These are phyloP conservation scores for Blastocladiella emersonii DNA, from an alignment of 371 early-diverging fungal species.

Conservation along the genomic window DNA sequence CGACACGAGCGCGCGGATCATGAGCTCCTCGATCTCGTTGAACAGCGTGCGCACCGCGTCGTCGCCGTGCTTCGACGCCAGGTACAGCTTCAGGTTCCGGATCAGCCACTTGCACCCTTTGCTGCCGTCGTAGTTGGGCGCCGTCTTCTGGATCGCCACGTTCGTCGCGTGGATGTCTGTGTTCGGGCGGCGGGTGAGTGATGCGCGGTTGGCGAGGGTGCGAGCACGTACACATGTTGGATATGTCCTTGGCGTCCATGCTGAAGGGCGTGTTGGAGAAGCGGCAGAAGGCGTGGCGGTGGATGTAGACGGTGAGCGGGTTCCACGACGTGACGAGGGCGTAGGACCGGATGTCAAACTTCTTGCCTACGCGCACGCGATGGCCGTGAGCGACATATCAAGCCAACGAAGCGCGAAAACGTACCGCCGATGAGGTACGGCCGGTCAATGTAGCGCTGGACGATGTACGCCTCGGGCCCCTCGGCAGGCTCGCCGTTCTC, in stretches of 20 bases:
- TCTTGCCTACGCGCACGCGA: slow-evolving; percentile 23
- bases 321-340: slow-evolving; percentile 39
- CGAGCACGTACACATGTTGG: slow-evolving; percentile 25
- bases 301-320: slow-evolving; percentile 36
- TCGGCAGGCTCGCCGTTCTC: slow-evolving; percentile 14
- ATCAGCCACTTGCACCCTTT: slow-evolving; percentile 46
- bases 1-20: slow-evolving; percentile 34
- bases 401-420: not conserved
- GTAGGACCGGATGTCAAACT: slow-evolving; percentile 39
- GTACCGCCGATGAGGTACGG: slow-evolving; percentile 39
- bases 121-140: slow-evolving; percentile 32
- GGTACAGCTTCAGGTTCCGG: slow-evolving; percentile 30
- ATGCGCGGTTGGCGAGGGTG: not conserved
- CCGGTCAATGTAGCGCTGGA: slow-evolving; percentile 42
- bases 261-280: slow-evolving; percentile 36
- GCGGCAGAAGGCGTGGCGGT: slow-evolving; percentile 42
- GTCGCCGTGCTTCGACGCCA: slow-evolving; percentile 26
- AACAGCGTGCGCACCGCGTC: slow-evolving; percentile 25
- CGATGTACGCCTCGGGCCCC: slow-evolving; percentile 43
- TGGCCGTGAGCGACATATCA: not conserved
- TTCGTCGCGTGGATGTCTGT: slow-evolving; percentile 43
- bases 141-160: slow-evolving; percentile 41
- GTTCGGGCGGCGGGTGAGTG: not conserved
- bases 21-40: slow-evolving; percentile 37
- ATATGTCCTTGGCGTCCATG: slow-evolving; percentile 40